A percentile compares a stretch with the other conserved stretches of the same genome.
phyloP scores from a whole-genome alignment of 2,329 filamentous ascomycete genomes.

The Escovopsis sp. region DNA sequence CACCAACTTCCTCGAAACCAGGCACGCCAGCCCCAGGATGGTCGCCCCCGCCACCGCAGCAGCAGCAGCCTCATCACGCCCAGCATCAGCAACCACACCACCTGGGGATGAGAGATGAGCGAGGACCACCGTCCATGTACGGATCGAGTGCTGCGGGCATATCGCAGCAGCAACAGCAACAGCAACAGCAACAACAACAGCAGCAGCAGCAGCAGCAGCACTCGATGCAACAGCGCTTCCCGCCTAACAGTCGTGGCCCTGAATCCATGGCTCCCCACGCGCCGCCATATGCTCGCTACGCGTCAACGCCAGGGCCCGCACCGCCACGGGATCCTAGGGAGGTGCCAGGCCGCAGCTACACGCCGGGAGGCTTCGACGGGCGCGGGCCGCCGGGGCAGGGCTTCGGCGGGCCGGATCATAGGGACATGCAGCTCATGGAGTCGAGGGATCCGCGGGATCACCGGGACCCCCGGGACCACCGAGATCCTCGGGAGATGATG shows the following conservation, averaged over 20 bases:
- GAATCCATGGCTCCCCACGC: constrained; percentile 25
- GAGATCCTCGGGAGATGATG: constrained; percentile 28
- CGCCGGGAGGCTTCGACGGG: constrained; percentile 28
- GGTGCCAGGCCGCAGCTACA: constrained; percentile 30
- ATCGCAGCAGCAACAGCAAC: constrained; percentile 11
- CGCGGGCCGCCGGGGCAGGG: constrained; percentile 21
- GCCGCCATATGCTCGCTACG: constrained; percentile 30
- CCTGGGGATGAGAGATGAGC: constrained; percentile 23
- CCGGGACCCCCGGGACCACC: constrained; percentile 16
- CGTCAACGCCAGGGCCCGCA: constrained; percentile 26
- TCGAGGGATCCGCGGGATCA: constrained; percentile 14
- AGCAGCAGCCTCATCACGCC: constrained; percentile 15
- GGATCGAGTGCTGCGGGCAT: constrained; percentile 11
- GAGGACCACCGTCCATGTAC: constrained; percentile 21
- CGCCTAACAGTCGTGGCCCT: constrained; percentile 25
- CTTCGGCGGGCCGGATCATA: constrained; percentile 18
- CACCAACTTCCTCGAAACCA: constrained; percentile 16
- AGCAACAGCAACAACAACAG: constrained; percentile 13
- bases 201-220: constrained; percentile 12
- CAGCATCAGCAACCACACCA: constrained; percentile 19
- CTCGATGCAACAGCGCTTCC: constrained; percentile 23
- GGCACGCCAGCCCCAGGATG: constrained; percentile 19
- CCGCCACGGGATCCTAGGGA: constrained; percentile 28
- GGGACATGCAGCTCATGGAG: constrained; percentile 23
- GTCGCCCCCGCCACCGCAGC: constrained; percentile 19